phyloP scores from a whole-genome alignment of 2,329 filamentous ascomycete species.

The Scortechinia acanthostroma region DNA sequence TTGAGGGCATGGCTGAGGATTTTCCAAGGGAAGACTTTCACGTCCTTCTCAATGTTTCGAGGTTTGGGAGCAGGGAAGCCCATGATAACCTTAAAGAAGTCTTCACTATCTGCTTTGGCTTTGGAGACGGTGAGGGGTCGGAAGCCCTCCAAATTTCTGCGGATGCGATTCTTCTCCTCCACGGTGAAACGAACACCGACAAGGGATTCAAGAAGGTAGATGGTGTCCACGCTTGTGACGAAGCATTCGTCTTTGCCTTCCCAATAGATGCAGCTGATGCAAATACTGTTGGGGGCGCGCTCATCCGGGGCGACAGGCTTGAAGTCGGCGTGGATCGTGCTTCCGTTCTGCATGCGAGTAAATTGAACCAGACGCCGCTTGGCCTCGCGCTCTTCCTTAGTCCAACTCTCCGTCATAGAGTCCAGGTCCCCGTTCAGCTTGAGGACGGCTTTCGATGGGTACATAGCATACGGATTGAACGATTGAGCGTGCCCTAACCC shows the following conservation, averaged over 20 bases:
- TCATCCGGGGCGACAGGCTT: slow-evolving; percentile 73
- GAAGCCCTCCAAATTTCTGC: slow-evolving; percentile 90
- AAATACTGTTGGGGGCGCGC: slow-evolving; percentile 75
- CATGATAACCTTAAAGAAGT: slow-evolving; percentile 99
- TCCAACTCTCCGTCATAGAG: slow-evolving; percentile 78
- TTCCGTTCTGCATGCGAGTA: slow-evolving; percentile 72
- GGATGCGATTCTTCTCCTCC: slow-evolving; percentile 96
- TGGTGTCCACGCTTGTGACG: slow-evolving; percentile 94
- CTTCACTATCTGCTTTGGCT: slow-evolving; percentile 82
- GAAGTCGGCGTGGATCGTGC: slow-evolving; percentile 75
- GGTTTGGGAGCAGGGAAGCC: slow-evolving; percentile 91
- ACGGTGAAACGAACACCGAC: slow-evolving; percentile 81
- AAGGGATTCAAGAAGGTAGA: slow-evolving; percentile 85
- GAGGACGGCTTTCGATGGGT: slow-evolving; percentile 75
- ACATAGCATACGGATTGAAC: slow-evolving; percentile 67
- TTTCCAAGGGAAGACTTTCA: slow-evolving; percentile 98
- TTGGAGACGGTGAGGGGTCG: slow-evolving; percentile 90
- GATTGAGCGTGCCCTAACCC: background rate
- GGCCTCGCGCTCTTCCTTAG: slow-evolving; percentile 69
- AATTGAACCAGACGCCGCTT: slow-evolving; percentile 85
- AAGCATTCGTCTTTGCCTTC: slow-evolving; percentile 83
- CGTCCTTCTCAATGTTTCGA: slow-evolving; percentile 96
- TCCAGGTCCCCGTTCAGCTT: slow-evolving; percentile 82
- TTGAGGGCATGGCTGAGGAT: slow-evolving; percentile 79
- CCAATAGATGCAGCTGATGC: slow-evolving; percentile 97